Percentiles rank a stretch among this genome's conserved stretches.
Conservation (phyloP, 306 rosid species). For the Heteromeles arbutifolia region DNA sequence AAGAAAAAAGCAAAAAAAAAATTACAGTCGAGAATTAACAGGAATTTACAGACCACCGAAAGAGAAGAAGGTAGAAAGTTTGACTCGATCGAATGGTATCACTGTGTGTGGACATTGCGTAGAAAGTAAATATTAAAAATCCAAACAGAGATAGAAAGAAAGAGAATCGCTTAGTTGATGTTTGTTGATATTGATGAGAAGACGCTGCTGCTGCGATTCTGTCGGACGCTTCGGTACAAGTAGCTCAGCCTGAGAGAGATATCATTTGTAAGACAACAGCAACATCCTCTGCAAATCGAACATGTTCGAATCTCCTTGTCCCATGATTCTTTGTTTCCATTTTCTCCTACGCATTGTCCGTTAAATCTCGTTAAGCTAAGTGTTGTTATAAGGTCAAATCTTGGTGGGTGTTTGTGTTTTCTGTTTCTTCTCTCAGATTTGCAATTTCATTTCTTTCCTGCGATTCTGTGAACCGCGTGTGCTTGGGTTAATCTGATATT, state of each 20-base stretch:
- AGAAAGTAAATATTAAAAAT: not conserved
- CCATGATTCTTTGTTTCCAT: not conserved
- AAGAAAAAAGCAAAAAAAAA: not conserved
- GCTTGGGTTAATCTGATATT: no score
- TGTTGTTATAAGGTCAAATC: not conserved
- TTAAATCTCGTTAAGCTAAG: not conserved
- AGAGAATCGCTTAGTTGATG: not conserved
- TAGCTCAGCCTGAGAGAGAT: not conserved
- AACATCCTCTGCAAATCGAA: not conserved
- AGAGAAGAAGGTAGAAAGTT: not conserved
- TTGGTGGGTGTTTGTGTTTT: conserved; percentile 11
- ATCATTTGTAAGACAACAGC: conserved; percentile 1
- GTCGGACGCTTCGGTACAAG: not conserved
- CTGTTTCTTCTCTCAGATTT: not conserved
- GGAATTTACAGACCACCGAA: not conserved
- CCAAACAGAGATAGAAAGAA: not conserved
- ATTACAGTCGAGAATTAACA: not conserved
- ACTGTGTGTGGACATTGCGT: not conserved
- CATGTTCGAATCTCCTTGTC: not conserved
- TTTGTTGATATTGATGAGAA: not conserved
- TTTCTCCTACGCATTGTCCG: not conserved
- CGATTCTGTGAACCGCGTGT: no score
- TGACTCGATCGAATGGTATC: not conserved
- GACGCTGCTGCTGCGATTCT: not conserved
- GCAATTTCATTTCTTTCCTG: not conserved